Evolutionary conservation across 2,329 filamentous ascomycete species (phyloP).

Genomic region (Pseudogymnoascus sp.): DNA sequence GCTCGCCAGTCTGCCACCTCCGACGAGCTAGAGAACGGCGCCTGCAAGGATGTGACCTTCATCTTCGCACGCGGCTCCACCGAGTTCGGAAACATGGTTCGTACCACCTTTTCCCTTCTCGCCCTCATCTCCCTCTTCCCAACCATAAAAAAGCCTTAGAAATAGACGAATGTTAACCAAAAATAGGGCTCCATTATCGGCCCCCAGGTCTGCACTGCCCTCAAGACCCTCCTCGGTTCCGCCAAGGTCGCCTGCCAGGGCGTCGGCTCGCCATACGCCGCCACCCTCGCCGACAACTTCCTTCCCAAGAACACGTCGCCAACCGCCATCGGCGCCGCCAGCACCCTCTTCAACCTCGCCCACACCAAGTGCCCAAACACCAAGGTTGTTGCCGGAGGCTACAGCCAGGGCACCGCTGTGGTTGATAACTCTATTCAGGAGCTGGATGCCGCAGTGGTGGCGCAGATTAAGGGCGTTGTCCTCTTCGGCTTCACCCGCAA

Average conservation of each 20-base stretch:
- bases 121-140: no score
- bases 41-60: conserved; percentile 35
- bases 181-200: conserved; percentile 27
- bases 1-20: conserved; percentile 1
- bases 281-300: conserved; percentile 15
- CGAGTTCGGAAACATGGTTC: conserved; percentile 40
- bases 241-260: conserved; percentile 22
- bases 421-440: conserved; percentile 32
- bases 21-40: conserved; percentile 14
- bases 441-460: conserved; percentile 22
- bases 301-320: conserved; percentile 14
- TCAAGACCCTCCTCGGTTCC: conserved; percentile 18
- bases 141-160: no score
- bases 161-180: background rate
- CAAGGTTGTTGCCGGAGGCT: conserved; percentile 33
- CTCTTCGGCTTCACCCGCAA: conserved; percentile 37
- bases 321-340: conserved; percentile 15
- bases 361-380: conserved; percentile 30
- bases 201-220: conserved; percentile 25
- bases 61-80: conserved; percentile 41
- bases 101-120: background rate
- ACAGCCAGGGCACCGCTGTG: conserved; percentile 37
- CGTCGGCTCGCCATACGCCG: conserved; percentile 13
- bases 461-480: conserved; percentile 32
- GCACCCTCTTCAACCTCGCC: conserved; percentile 27